Percentiles rank a stretch among this genome's conserved stretches.
phyloP scores from a whole-genome alignment of 495 filamentous ascomycete genomes.

The Bacidia rubella region DNA sequence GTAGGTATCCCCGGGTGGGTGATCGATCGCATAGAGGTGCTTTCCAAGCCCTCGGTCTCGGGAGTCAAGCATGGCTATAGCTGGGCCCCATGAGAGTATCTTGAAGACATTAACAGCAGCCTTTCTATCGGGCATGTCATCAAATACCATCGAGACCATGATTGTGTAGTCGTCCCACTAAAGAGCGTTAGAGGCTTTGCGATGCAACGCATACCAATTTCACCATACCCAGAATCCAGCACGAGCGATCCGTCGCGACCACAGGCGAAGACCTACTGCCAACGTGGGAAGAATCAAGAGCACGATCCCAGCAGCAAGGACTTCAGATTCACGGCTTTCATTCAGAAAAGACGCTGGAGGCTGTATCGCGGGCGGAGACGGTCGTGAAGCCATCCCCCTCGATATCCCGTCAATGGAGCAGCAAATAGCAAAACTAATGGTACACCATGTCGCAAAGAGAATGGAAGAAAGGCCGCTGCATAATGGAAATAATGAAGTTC shows the following conservation, averaged over 20 bases:
- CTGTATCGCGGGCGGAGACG: background rate
- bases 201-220: background rate
- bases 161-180: conserved; percentile 13
- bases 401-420: background rate
- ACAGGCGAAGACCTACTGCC: conserved; percentile 9
- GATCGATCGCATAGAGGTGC: conserved; percentile 1
- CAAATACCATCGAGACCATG: conserved; percentile 5
- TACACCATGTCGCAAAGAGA: background rate
- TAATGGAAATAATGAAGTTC: too few relatives aligned
- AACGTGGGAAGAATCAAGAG: conserved; percentile 12
- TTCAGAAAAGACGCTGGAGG: background rate
- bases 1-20: background rate
- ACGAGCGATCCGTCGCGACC: conserved; percentile 12
- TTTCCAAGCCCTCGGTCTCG: conserved; percentile 4
- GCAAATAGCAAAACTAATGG: background rate
- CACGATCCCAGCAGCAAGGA: conserved; percentile 8
- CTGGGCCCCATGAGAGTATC: conserved; percentile 13
- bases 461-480: background rate
- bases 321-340: background rate
- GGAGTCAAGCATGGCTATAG: conserved; percentile 10
- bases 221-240: conserved; percentile 14
- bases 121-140: too few relatives aligned
- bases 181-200: background rate
- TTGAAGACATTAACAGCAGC: too few relatives aligned
- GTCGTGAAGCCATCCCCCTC: background rate